These are phyloP conservation scores for Fusarium algeriense DNA, from an alignment of 2,329 filamentous ascomycete genomes.

Conservation along the genomic window DNA sequence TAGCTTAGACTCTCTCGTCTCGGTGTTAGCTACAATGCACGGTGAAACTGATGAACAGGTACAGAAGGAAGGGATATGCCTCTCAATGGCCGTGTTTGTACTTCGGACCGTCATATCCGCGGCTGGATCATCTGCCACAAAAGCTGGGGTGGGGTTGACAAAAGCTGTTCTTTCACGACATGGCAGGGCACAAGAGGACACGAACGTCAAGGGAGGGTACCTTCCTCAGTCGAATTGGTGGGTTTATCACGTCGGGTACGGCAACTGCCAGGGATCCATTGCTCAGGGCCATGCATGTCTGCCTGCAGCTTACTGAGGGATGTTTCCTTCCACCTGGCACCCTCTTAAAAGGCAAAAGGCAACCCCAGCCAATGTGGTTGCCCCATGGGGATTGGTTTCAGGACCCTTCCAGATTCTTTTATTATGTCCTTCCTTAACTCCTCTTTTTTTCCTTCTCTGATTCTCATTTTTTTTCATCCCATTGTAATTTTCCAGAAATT, in stretches of 20 bases:
- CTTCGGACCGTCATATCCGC: constrained; percentile 67
- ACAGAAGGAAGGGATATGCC: constrained; percentile 25
- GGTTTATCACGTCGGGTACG: constrained; percentile 11
- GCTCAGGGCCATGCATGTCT: constrained; percentile 8
- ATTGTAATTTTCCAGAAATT: constrained; percentile 4
- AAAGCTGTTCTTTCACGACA: constrained; percentile 15
- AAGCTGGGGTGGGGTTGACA: constrained; percentile 39
- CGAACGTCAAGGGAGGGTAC: constrained; percentile 9
- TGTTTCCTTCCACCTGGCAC: constrained; percentile 16
- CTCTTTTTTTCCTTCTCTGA: constrained; percentile 20
- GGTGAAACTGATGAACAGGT: constrained; percentile 9
- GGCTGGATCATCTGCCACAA: constrained; percentile 49
- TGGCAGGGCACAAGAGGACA: constrained; percentile 4
- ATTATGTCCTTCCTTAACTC: background rate
- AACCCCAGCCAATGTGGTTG: constrained; percentile 27
- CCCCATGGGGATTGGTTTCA: constrained; percentile 34
- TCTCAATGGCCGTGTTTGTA: constrained; percentile 33
- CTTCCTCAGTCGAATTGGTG: constrained; percentile 38
- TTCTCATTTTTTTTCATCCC: constrained; percentile 14
- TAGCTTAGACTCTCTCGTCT: constrained; percentile 38
- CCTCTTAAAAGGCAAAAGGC: constrained; percentile 6
- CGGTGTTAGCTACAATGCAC: constrained; percentile 25
- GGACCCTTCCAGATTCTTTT: constrained; percentile 12
- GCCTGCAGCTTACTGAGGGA: constrained; percentile 29
- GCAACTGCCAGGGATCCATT: constrained; percentile 26